These are phyloP conservation scores for Sphagnurus paluster DNA, from an alignment of 1,284 basidiomycete species.

Conservation along the genomic window DNA sequence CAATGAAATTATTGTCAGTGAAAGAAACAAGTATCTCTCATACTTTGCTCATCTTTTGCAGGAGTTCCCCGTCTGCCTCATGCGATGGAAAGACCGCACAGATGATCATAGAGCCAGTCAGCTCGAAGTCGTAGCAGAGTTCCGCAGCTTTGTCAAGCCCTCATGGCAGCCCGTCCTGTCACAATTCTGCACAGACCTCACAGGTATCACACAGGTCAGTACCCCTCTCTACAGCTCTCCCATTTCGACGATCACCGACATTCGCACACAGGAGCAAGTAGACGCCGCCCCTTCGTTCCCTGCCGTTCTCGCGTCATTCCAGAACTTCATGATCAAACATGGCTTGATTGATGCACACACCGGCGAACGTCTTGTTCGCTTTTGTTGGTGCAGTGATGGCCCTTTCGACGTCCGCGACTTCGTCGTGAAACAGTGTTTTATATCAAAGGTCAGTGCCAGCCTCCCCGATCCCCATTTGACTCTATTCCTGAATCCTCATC, in stretches of 20 bases:
- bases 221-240: background rate
- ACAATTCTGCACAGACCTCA: conserved; percentile 83
- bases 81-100: conserved; percentile 77
- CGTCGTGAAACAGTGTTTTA: conserved; percentile 83
- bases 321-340: conserved; percentile 68
- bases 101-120: conserved; percentile 50
- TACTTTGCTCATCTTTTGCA: conserved; percentile 29
- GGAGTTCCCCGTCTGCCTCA: conserved; percentile 88
- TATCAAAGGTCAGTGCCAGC: conserved; percentile 61
- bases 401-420: conserved; percentile 87
- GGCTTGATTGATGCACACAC: conserved; percentile 61
- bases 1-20: conserved; percentile 90
- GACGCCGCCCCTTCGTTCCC: conserved; percentile 78
- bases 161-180: conserved; percentile 83
- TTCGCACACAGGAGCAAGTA: conserved; percentile 81
- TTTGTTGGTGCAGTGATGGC: conserved; percentile 79
- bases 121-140: conserved; percentile 75
- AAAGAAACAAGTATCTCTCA: conserved; percentile 12
- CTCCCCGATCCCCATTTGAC: background rate
- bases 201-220: conserved; percentile 88
- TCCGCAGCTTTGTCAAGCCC: conserved; percentile 87
- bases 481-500: conserved; percentile 5
- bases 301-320: conserved; percentile 64
- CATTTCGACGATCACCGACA: background rate
- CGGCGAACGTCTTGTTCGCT: conserved; percentile 56